phyloP scores from a whole-genome alignment of 441 rosid genomes.

The Geranium incanum region DNA sequence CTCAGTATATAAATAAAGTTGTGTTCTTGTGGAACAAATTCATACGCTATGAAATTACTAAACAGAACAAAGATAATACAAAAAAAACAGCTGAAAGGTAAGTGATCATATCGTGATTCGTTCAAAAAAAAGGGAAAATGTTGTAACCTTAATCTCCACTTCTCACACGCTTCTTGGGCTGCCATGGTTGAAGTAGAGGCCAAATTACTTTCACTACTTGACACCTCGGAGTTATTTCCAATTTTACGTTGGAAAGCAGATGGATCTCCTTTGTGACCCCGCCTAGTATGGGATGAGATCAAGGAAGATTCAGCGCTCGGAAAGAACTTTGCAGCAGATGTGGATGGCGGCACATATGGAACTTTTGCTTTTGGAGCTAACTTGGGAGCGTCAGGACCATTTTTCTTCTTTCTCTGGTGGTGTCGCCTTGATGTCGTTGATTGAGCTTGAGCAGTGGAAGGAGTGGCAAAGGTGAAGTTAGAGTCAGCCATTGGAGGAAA shows the following conservation, averaged over 20 bases:
- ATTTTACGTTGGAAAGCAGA: slow-evolving; percentile 30
- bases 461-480: slow-evolving; percentile 67
- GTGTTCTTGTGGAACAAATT: too few relatives aligned
- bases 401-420: slow-evolving; percentile 43
- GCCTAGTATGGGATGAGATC: slow-evolving; percentile 28
- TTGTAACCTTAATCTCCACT: slow-evolving; percentile 87
- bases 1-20: not conserved
- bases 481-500: slow-evolving; percentile 37
- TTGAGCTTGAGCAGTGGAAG: slow-evolving; percentile 41
- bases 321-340: slow-evolving; percentile 32
- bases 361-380: slow-evolving; percentile 31
- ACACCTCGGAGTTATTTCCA: slow-evolving; percentile 29
- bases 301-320: slow-evolving; percentile 38
- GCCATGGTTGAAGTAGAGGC: slow-evolving; percentile 33
- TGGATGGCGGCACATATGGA: slow-evolving; percentile 35
- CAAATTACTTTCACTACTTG: slow-evolving; percentile 35
- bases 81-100: slow-evolving; percentile 10
- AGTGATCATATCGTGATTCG: not conserved
- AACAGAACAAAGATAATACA: slow-evolving; percentile 1
- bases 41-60: slow-evolving; percentile 10
- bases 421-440: slow-evolving; percentile 32
- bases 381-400: slow-evolving; percentile 32
- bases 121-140: slow-evolving; percentile 9
- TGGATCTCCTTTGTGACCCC: slow-evolving; percentile 33
- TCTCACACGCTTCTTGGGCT: slow-evolving; percentile 89